These are phyloP conservation scores for Wickerhamiella cacticola DNA, from an alignment of 805 yeast genomes.

Conservation along the genomic window DNA sequence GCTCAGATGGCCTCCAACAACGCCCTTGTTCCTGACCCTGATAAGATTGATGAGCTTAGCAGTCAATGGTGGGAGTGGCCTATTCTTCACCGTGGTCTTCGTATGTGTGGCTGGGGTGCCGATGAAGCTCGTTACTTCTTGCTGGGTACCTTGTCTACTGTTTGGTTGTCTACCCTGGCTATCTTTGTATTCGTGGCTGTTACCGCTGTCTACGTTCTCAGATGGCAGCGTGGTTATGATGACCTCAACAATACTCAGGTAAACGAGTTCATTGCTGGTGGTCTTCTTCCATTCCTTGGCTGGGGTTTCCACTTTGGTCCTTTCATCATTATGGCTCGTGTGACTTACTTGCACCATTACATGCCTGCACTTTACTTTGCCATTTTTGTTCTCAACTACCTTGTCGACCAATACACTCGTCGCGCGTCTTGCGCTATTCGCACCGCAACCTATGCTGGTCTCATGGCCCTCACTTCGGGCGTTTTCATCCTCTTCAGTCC, in stretches of 20 bases:
- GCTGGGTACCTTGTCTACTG: constrained; percentile 51
- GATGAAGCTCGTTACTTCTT: constrained; percentile 47
- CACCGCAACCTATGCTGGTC: constrained; percentile 32
- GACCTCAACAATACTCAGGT: constrained; percentile 34
- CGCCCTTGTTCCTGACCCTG: constrained; percentile 66
- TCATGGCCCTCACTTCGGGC: constrained; percentile 44
- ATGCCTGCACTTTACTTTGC: constrained; percentile 94
- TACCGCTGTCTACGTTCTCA: constrained; percentile 31
- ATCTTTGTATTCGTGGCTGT: constrained; percentile 34
- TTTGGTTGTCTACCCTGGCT: constrained; percentile 42
- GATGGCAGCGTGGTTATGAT: constrained; percentile 62
- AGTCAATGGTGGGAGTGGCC: constrained; percentile 84
- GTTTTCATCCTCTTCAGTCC: constrained; percentile 52
- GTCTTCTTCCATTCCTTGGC: constrained; percentile 74
- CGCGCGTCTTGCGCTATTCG: constrained; percentile 24
- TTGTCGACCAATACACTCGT: constrained; percentile 38
- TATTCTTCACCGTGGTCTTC: constrained; percentile 48
- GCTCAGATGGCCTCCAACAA: constrained; percentile 80
- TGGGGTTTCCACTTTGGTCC: constrained; percentile 87
- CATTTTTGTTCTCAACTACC: constrained; percentile 57
- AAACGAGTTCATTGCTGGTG: constrained; percentile 45
- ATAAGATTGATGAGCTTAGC: constrained; percentile 59
- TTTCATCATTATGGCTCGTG: constrained; percentile 88
- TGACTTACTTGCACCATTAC: constrained; percentile 92
- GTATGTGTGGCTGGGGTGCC: constrained; percentile 65